Base-by-base conservation (phyloP, 441 rosid genomes). In the Erodium texanum region DNA sequence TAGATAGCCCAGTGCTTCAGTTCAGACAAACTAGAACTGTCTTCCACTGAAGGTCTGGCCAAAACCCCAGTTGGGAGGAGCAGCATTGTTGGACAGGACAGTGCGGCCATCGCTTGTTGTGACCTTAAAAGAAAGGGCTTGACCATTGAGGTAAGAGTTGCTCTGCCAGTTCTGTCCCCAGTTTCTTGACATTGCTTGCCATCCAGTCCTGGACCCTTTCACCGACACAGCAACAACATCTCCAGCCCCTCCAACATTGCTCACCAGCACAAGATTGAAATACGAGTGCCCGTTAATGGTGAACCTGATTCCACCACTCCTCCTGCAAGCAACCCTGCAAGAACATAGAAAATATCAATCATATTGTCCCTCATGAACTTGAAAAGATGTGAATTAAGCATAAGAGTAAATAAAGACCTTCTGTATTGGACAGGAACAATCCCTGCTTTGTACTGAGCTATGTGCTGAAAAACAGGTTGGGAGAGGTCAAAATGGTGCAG, bases 81-180 rank as follows among this genome's bases (percentile, higher is more conserved):
- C 93, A 34, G 52, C 80, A 59, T 87, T 87, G 82, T 77, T 43
- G 69, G 93, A 80, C 64, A 86, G 75, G 0, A 81, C 74, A 0
- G 73, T 84, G 10, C 78, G 78, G 43, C 93, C 90, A 61, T 87
- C 87, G 63, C 93, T 84, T 11, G 86, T 81, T 43, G 80, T 83
- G 70, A 87, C 89, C 83, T 83, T 84, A 65, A 87, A 87, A 20
- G 90, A 85, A 65, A 87, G 85, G 64, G 84, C 77, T 76, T 87
- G 93, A 27, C 93, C 93, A 5, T 87, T 84, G 50, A 87, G 82
- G 0, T 80, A 82, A 64, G 15, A 81, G 82, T 87, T 84, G 84
- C 86, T 87, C 62, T 87, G 93, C 93, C 93, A 87, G 78, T 87
- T 87, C 24, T 86, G 90, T 24, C 92, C 92, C 92, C 92, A 87